A percentile compares a stretch with the other conserved stretches of the same genome.
phyloP scores from a whole-genome alignment of 768 basidiomycete genomes.

The Amanita exitialis region DNA sequence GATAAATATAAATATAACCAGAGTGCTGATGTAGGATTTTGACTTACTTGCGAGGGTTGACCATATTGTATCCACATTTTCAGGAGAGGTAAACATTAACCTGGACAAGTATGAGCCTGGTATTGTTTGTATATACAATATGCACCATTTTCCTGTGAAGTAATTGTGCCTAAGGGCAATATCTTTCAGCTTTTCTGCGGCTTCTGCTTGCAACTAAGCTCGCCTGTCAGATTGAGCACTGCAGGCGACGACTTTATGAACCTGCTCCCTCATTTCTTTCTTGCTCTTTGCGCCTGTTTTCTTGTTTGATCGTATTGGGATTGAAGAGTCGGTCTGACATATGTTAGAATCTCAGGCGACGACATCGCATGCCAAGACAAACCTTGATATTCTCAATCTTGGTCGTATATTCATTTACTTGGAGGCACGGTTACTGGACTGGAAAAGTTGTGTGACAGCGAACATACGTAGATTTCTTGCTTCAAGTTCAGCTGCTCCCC shows the following conservation, averaged over 20 bases:
- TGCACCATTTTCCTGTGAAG: constrained; percentile 61
- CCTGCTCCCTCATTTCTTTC: constrained; percentile 66
- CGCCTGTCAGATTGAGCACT: neutral
- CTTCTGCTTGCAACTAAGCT: constrained; percentile 48
- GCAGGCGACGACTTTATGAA: constrained; percentile 14
- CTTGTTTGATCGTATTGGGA: constrained; percentile 59
- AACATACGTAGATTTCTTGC: constrained; percentile 34
- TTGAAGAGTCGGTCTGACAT: constrained; percentile 48
- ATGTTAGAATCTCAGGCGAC: neutral
- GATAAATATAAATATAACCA: constrained; percentile 5
- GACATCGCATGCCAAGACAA: neutral
- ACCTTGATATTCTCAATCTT: constrained; percentile 56
- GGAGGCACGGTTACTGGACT: neutral
- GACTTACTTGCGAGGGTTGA: constrained; percentile 45
- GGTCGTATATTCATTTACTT: constrained; percentile 50
- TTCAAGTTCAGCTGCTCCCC: constrained; percentile 31
- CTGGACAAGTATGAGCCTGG: constrained; percentile 21
- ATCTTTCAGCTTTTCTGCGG: constrained; percentile 45
- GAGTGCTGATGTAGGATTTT: neutral
- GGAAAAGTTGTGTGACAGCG: neutral
- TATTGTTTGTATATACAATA: neutral
- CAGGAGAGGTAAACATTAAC: constrained; percentile 54
- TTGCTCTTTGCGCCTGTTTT: constrained; percentile 67
- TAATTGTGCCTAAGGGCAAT: constrained; percentile 46
- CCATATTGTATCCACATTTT: constrained; percentile 61